A percentile compares a stretch with the other conserved stretches of the same genome.
phyloP scores from a whole-genome alignment of 2,329 filamentous ascomycete genomes.

The Byssoonygena ceratinophila region DNA sequence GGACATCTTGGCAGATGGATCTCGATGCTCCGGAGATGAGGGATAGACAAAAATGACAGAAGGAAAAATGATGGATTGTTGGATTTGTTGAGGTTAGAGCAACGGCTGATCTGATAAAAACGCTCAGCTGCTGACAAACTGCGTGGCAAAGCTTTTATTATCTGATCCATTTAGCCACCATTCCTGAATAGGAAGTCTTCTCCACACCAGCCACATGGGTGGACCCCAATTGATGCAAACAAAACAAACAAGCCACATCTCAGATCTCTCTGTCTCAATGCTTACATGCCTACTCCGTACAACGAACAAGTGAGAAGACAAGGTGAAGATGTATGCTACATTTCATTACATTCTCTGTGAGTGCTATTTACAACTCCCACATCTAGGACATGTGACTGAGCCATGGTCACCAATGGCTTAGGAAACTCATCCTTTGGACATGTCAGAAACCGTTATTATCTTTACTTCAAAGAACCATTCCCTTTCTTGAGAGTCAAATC shows the following conservation, averaged over 20 bases:
- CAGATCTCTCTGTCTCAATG: too few relatives aligned
- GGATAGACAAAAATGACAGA: not conserved
- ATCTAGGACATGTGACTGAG: too few relatives aligned
- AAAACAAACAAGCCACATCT: too few relatives aligned
- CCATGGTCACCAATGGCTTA: too few relatives aligned
- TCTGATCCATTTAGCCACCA: not conserved
- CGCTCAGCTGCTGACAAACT: constrained; percentile 12
- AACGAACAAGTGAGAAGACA: too few relatives aligned
- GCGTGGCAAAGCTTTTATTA: not conserved
- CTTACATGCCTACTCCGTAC: too few relatives aligned
- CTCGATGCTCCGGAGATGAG: constrained; percentile 5
- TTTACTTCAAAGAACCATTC: not conserved
- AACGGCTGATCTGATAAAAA: constrained; percentile 10
- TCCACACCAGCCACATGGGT: not conserved
- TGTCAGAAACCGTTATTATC: too few relatives aligned
- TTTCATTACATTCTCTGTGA: too few relatives aligned
- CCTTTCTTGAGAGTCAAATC: not conserved
- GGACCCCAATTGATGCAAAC: too few relatives aligned
- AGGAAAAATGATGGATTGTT: not conserved
- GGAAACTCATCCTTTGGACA: too few relatives aligned
- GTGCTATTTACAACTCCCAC: too few relatives aligned
- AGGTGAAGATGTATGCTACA: too few relatives aligned
- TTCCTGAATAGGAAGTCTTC: not conserved
- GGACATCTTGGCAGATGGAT: constrained; percentile 41
- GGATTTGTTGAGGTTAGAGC: not conserved